These are phyloP conservation scores for Trifolium repens DNA, from an alignment of 306 rosid species.

Conservation along the genomic window DNA sequence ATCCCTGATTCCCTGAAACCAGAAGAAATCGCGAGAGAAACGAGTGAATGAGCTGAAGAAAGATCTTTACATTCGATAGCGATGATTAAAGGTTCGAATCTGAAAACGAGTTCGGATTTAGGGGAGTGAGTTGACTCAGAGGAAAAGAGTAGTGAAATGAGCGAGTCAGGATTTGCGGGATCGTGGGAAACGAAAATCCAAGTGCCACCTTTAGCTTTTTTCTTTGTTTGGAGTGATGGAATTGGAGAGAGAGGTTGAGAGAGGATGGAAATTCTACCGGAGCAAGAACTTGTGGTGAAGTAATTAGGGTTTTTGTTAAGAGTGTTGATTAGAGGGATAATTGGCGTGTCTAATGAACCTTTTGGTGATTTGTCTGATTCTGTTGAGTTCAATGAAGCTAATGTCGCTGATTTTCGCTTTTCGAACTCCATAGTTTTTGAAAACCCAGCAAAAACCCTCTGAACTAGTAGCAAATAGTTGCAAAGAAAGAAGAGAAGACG, in stretches of 20 bases:
- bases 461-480: not conserved
- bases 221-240: constrained; percentile 46
- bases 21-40: constrained; percentile 76
- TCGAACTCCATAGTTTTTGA: constrained; percentile 64
- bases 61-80: constrained; percentile 89
- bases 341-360: constrained; percentile 75
- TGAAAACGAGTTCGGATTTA: constrained; percentile 64
- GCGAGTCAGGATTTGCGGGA: constrained; percentile 67
- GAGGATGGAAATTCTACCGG: constrained; percentile 89
- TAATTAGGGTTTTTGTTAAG: constrained; percentile 67
- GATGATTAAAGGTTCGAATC: constrained; percentile 88
- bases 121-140: constrained; percentile 42
- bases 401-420: constrained; percentile 71
- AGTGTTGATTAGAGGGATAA: constrained; percentile 73
- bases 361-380: constrained; percentile 84
- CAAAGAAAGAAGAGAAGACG: not conserved
- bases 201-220: constrained; percentile 86
- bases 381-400: constrained; percentile 63
- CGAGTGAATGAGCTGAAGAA: constrained; percentile 73
- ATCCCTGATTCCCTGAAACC: constrained; percentile 96
- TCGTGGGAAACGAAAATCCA: constrained; percentile 87
- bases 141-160: constrained; percentile 64
- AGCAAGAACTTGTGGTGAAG: constrained; percentile 96
- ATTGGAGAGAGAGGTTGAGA: constrained; percentile 57
- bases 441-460: constrained; percentile 48